phyloP scores from a whole-genome alignment of 129 eudicot genomes.

The Helianthus annuus region DNA sequence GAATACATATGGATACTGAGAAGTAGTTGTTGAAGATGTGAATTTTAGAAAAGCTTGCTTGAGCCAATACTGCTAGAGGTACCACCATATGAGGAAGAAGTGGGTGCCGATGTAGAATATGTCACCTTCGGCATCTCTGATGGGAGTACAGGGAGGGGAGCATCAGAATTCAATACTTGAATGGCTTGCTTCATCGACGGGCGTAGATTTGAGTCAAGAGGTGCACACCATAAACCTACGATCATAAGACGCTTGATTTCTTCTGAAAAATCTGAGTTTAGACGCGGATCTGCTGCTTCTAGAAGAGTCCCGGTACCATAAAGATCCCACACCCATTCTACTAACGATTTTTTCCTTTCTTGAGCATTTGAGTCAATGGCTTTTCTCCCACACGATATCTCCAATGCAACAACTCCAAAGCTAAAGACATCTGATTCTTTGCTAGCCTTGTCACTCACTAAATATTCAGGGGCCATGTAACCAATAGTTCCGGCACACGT shows the following conservation, averaged over 20 bases:
- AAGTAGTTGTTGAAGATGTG: too few species aligned
- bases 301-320: neutral
- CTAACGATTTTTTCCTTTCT: neutral
- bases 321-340: conserved; percentile 3
- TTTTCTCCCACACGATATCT: conserved; percentile 37
- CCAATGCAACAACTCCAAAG: conserved; percentile 36
- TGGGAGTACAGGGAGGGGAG: neutral
- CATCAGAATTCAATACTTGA: neutral
- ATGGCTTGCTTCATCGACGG: neutral
- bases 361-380: neutral
- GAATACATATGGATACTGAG: too few species aligned
- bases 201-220: neutral
- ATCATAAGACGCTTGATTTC: neutral
- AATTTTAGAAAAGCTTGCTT: too few species aligned
- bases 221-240: neutral
- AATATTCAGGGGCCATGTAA: conserved; percentile 40
- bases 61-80: too few species aligned
- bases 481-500: conserved; percentile 35
- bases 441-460: conserved; percentile 21
- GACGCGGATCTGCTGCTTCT: neutral
- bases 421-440: conserved; percentile 37
- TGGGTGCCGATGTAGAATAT: too few species aligned
- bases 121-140: neutral
- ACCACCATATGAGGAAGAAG: too few species aligned
- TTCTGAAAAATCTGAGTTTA: neutral